phyloP scores from a whole-genome alignment of 2,329 filamentous ascomycete genomes.

The Pseudogymnoascus sp. region DNA sequence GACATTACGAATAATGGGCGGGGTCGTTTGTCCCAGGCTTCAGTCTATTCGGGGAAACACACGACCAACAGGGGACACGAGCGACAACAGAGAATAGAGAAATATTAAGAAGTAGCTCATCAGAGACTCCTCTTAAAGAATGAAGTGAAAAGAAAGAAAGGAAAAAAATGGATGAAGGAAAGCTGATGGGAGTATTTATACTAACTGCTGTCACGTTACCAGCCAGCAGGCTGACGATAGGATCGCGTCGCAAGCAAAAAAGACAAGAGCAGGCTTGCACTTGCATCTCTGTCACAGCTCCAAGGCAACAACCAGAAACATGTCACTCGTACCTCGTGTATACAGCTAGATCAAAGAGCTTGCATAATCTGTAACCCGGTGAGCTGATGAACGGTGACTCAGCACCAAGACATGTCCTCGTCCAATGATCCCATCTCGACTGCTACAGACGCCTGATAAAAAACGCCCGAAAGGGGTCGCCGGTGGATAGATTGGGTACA shows the following conservation, averaged over 20 bases:
- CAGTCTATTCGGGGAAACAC: not conserved
- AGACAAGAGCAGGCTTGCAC: not conserved
- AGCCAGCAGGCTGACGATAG: not conserved
- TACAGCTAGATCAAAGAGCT: not conserved
- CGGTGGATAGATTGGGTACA: not conserved
- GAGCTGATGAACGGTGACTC: not conserved
- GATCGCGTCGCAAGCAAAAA: not conserved
- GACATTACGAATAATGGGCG: not conserved
- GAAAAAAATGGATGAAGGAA: not conserved
- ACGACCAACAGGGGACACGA: not conserved
- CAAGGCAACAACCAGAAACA: not conserved
- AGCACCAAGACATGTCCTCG: not conserved
- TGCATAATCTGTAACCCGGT: not conserved
- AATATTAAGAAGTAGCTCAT: not conserved
- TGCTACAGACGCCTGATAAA: not conserved
- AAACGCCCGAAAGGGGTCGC: not conserved
- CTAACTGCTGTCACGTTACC: not conserved
- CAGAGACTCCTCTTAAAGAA: not conserved
- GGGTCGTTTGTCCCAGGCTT: not conserved
- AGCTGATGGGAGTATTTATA: constrained; percentile 1
- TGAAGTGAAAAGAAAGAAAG: not conserved
- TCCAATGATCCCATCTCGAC: not conserved
- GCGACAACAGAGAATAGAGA: not conserved
- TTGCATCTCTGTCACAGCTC: not conserved
- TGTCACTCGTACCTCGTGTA: not conserved